Evolutionary conservation across 2,329 filamentous ascomycete genomes (phyloP), one percentile per base, ranked within the genome.

Genomic region (Fusarium stilboides): DNA sequence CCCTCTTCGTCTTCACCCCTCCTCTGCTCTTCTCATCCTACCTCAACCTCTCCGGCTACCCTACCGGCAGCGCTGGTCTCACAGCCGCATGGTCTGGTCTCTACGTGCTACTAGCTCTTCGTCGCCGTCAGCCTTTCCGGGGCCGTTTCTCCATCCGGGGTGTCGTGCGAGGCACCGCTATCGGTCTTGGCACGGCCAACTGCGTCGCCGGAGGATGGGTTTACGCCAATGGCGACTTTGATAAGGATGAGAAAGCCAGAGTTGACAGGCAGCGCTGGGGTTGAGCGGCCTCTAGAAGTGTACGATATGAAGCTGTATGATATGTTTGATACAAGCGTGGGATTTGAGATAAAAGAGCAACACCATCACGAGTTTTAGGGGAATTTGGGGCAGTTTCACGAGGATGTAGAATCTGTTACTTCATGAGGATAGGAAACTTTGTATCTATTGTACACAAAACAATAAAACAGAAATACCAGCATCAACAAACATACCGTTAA

Each of bases 31-130:
- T 89, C 78, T 81, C 83, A 55, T 85, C 83, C 75, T 89, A 89
- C 78, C 83, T 88, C 73, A 88, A 88, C 76, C 82, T 89, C 8
- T 85, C 87, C 20, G 87, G 87, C 61, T 88, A 86, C 79, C 84
- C 83, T 64, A 87, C 85, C 52, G 87, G 87, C 74, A 83, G 82
- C 58, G 87, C 87, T 4, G 87, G 86, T 51, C 78, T 89, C 58
- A 82, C 85, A 0, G 85, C 85, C 53, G 86, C 87, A 17, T 86
- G 85, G 79, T 87, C 85, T 44, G 87, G 87, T 31, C 80, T 88
- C 17, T 89, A 89, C 75, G 83, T 84, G 6, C 78, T 89, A 37
- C 79, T 89, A 50, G 86, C 87, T 2, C 76, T 87, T 63, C 84
- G 87, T 5, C 77, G 83, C 43, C 78, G 84, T 20, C 81, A 82